Evolutionary conservation across 1,284 basidiomycete species (phyloP).

Genomic region (Heterobasidion occidentale): DNA sequence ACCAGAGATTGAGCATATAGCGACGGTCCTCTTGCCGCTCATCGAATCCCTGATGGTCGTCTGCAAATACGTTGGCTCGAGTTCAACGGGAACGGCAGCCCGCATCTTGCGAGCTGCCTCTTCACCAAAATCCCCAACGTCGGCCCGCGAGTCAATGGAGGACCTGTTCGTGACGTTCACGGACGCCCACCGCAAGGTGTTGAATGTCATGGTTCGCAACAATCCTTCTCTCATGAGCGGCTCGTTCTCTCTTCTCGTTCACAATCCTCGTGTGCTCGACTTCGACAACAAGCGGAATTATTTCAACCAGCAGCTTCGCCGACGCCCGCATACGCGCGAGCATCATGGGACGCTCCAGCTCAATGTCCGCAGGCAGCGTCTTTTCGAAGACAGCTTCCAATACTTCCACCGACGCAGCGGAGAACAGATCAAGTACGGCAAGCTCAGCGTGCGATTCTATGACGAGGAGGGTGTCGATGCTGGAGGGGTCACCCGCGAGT

Average conservation of each 20-base stretch:
- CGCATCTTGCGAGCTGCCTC: conserved; percentile 48
- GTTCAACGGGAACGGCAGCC: conserved; percentile 33
- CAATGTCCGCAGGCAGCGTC: conserved; percentile 87
- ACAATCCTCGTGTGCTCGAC: conserved; percentile 95
- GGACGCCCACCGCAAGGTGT: conserved; percentile 87
- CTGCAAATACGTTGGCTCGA: conserved; percentile 85
- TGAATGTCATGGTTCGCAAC: conserved; percentile 97
- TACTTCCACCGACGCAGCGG: conserved; percentile 86
- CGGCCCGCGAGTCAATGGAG: conserved; percentile 67
- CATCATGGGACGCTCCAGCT: conserved; percentile 83
- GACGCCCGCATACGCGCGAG: conserved; percentile 72
- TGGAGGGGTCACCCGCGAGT: conserved; percentile 96
- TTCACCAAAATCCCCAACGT: conserved; percentile 61
- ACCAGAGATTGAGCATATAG: conserved; percentile 77
- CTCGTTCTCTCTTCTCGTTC: conserved; percentile 92
- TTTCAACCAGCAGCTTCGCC: conserved; percentile 94
- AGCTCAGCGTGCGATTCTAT: conserved; percentile 94
- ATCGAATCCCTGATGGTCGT: conserved; percentile 98
- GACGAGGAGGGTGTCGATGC: conserved; percentile 98
- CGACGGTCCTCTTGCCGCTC: conserved; percentile 83
- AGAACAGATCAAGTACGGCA: conserved; percentile 97
- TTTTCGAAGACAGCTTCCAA: conserved; percentile 97
- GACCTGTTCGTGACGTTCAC: conserved; percentile 94
- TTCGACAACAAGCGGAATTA: conserved; percentile 99
- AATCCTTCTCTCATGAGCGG: conserved; percentile 98